phyloP scores from a whole-genome alignment of 257 asterid genomes.

The Nicotiana noctiflora region DNA sequence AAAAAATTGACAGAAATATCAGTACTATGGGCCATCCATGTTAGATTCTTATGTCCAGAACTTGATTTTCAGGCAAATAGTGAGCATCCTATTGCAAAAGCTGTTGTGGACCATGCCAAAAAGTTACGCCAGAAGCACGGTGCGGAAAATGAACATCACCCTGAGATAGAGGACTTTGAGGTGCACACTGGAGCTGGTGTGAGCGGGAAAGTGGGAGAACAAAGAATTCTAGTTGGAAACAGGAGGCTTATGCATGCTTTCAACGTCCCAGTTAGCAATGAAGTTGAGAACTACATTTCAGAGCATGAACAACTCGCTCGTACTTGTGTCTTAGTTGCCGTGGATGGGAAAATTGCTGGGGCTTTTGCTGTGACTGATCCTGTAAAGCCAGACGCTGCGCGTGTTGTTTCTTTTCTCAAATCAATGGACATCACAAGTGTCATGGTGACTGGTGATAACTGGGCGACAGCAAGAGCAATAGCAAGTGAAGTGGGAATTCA shows the following conservation, averaged over 20 bases:
- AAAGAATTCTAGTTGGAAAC: conserved; percentile 67
- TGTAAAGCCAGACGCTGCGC: conserved; percentile 79
- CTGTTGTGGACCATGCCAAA: conserved; percentile 81
- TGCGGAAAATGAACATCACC: conserved; percentile 32
- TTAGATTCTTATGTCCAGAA: background rate
- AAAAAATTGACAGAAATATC: background rate
- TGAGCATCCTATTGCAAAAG: conserved; percentile 94
- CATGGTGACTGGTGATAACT: conserved; percentile 98
- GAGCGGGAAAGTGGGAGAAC: conserved; percentile 68
- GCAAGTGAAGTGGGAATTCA: conserved; percentile 80
- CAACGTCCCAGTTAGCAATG: conserved; percentile 46
- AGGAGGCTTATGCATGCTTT: conserved; percentile 66
- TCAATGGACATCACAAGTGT: conserved; percentile 74
- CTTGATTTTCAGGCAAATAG: conserved; percentile 59
- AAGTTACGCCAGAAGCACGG: conserved; percentile 39
- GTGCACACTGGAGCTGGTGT: conserved; percentile 94
- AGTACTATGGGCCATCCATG: background rate
- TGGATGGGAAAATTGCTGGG: conserved; percentile 71
- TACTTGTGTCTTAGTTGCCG: conserved; percentile 75
- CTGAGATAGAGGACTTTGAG: conserved; percentile 74
- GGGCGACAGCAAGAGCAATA: conserved; percentile 91
- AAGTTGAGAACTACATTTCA: conserved; percentile 53
- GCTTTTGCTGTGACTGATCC: conserved; percentile 93
- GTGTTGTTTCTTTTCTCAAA: conserved; percentile 61
- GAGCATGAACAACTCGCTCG: conserved; percentile 82